A percentile compares a stretch with the other conserved stretches of the same genome.
phyloP scores from a whole-genome alignment of 192 early-diverging fungal species.

The Haplosporangium gracile region DNA sequence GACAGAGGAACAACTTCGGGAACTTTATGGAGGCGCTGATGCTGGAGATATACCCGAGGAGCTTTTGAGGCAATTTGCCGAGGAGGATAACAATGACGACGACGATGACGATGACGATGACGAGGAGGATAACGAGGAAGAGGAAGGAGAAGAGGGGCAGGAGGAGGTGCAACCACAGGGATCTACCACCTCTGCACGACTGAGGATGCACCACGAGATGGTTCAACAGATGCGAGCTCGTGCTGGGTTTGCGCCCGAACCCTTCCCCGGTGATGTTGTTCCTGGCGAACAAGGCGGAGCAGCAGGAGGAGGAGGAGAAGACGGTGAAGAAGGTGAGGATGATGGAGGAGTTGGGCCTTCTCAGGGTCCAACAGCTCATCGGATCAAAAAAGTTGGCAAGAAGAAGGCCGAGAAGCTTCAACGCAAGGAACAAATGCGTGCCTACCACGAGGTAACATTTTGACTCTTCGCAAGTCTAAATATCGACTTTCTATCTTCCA shows the following conservation, averaged over 20 bases:
- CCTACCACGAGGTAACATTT: conserved; percentile 47
- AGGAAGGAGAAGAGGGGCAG: neutral
- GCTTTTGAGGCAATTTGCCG: conserved; percentile 15
- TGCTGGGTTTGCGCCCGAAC: conserved; percentile 55
- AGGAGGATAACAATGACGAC: conserved; percentile 16
- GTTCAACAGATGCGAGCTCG: conserved; percentile 51
- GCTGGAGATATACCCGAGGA: neutral
- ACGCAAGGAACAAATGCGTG: conserved; percentile 56
- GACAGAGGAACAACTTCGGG: neutral
- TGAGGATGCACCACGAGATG: conserved; percentile 57
- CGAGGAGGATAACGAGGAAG: neutral
- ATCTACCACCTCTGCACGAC: conserved; percentile 45
- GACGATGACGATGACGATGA: conserved; percentile 2
- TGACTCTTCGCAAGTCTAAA: too few species aligned
- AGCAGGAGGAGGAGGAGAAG: conserved; percentile 11
- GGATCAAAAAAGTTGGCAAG: conserved; percentile 52
- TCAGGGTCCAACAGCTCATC: conserved; percentile 4
- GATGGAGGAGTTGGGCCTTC: conserved; percentile 44
- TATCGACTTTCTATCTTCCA: neutral
- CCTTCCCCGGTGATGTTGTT: conserved; percentile 44
- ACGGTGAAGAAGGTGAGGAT: conserved; percentile 23
- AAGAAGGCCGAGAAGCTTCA: conserved; percentile 56
- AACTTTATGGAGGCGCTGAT: neutral
- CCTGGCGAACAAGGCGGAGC: conserved; percentile 4
- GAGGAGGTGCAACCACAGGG: conserved; percentile 23